Evolutionary conservation across 75 land plant species (phyloP).

Genomic region (Ceratopteris richardii): DNA sequence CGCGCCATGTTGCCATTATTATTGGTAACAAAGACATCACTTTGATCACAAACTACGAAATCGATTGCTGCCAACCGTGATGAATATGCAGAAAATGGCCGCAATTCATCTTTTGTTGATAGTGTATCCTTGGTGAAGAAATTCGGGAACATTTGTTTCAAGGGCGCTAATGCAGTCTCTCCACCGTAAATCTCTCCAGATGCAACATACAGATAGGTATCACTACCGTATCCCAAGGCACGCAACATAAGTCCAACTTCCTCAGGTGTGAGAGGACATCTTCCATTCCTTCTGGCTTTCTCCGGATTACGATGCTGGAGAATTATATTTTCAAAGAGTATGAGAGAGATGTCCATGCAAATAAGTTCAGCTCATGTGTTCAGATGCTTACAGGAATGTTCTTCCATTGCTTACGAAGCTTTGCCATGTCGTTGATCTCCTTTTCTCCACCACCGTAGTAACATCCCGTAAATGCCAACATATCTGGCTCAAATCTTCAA

Average conservation of each 20-base stretch:
- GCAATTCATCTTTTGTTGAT: constrained; percentile 17
- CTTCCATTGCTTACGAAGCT: constrained; percentile 36
- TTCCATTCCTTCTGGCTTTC: constrained; percentile 30
- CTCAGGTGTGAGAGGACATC: constrained; percentile 31
- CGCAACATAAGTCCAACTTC: constrained; percentile 37
- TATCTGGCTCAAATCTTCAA: constrained; percentile 29
- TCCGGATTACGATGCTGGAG: constrained; percentile 27
- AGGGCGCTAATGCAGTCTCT: constrained; percentile 23
- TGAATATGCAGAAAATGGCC: constrained; percentile 20
- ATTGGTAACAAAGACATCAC: constrained; percentile 31
- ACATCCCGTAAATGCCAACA: constrained; percentile 38
- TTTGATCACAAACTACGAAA: constrained; percentile 30
- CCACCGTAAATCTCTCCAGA: constrained; percentile 39
- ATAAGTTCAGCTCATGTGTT: no score
- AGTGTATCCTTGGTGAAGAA: constrained; percentile 26
- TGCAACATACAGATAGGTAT: constrained; percentile 29
- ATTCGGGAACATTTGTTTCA: constrained; percentile 31
- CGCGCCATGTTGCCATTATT: constrained; percentile 47
- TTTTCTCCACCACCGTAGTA: constrained; percentile 39
- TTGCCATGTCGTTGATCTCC: constrained; percentile 24
- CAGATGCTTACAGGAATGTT: constrained; percentile 1
- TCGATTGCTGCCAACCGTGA: constrained; percentile 37
- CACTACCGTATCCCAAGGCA: constrained; percentile 30
- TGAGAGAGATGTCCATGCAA: no score
- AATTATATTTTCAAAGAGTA: no score